These are phyloP conservation scores for Cutaneotrichosporon cavernicola DNA, from an alignment of 1,284 basidiomycete species.

Conservation along the genomic window DNA sequence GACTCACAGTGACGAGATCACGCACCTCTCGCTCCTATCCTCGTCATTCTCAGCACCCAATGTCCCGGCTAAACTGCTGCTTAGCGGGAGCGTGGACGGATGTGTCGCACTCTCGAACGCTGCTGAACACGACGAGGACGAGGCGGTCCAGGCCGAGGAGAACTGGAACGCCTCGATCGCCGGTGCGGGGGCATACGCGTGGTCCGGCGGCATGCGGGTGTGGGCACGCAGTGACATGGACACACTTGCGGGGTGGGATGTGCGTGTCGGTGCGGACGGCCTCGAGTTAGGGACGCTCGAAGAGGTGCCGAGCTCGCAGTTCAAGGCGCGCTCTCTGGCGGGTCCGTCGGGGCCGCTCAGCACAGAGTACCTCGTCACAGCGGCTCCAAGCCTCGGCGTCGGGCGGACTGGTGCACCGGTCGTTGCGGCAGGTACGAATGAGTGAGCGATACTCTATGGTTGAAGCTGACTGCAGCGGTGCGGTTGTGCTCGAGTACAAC, in stretches of 20 bases:
- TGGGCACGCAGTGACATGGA: slow-evolving; percentile 55
- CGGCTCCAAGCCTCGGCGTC: slow-evolving; percentile 46
- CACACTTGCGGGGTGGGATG: slow-evolving; percentile 45
- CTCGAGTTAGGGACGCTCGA: slow-evolving; percentile 32
- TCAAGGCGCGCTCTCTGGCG: slow-evolving; percentile 41
- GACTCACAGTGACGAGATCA: slow-evolving; percentile 58
- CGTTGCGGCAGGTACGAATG: slow-evolving; percentile 49
- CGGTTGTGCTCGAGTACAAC: slow-evolving; percentile 48
- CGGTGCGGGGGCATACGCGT: slow-evolving; percentile 34
- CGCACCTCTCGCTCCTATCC: slow-evolving; percentile 53
- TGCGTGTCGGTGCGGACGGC: slow-evolving; percentile 30
- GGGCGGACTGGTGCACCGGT: slow-evolving; percentile 40
- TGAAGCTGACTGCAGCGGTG: slow-evolving; percentile 37
- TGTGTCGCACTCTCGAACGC: slow-evolving; percentile 54
- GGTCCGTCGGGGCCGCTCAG: slow-evolving; percentile 27
- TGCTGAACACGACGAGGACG: slow-evolving; percentile 56
- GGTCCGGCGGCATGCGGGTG: slow-evolving; percentile 39
- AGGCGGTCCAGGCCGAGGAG: slow-evolving; percentile 53
- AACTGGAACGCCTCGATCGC: slow-evolving; percentile 53
- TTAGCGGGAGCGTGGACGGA: slow-evolving; percentile 56
- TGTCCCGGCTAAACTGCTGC: slow-evolving; percentile 48
- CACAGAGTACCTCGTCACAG: slow-evolving; percentile 51
- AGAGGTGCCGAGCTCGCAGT: slow-evolving; percentile 35
- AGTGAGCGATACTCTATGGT: slow-evolving; percentile 31
- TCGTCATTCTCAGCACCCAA: slow-evolving; percentile 28